These are phyloP conservation scores for Aspergillus arachidicola DNA, from an alignment of 2,329 filamentous ascomycete genomes.

Conservation along the genomic window DNA sequence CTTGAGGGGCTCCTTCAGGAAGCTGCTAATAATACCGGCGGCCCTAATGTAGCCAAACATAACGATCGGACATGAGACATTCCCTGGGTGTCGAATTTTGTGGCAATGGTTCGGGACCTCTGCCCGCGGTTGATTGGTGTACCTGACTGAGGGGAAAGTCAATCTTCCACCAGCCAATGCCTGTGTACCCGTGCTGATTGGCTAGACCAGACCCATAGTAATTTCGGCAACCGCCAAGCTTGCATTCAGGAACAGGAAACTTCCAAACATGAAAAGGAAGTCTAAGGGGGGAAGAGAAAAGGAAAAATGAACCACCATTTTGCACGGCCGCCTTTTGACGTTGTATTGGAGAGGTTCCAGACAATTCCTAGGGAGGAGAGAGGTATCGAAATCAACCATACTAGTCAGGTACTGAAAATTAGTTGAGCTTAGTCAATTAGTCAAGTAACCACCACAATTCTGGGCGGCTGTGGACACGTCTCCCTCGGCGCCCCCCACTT, in stretches of 20 bases:
- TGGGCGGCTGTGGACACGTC: slow-evolving; percentile 7
- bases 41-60: slow-evolving; percentile 6
- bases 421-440: not conserved
- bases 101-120: slow-evolving; percentile 20
- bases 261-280: slow-evolving; percentile 21
- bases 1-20: slow-evolving; percentile 1
- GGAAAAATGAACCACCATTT: not conserved
- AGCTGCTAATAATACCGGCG: slow-evolving; percentile 11
- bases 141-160: slow-evolving; percentile 26
- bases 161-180: slow-evolving; percentile 14
- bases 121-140: slow-evolving; percentile 32
- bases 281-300: slow-evolving; percentile 4
- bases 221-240: slow-evolving; percentile 31
- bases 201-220: slow-evolving; percentile 21
- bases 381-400: not conserved
- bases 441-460: not conserved
- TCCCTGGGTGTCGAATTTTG: slow-evolving; percentile 16
- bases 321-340: not conserved
- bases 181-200: slow-evolving; percentile 23
- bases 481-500: slow-evolving; percentile 5
- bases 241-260: slow-evolving; percentile 32
- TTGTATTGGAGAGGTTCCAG: slow-evolving; percentile 12
- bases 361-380: not conserved
- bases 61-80: slow-evolving; percentile 23
- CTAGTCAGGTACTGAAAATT: not conserved